Base-by-base conservation (phyloP, 805 yeast species). In the Zygosaccharomyces bisporus region DNA sequence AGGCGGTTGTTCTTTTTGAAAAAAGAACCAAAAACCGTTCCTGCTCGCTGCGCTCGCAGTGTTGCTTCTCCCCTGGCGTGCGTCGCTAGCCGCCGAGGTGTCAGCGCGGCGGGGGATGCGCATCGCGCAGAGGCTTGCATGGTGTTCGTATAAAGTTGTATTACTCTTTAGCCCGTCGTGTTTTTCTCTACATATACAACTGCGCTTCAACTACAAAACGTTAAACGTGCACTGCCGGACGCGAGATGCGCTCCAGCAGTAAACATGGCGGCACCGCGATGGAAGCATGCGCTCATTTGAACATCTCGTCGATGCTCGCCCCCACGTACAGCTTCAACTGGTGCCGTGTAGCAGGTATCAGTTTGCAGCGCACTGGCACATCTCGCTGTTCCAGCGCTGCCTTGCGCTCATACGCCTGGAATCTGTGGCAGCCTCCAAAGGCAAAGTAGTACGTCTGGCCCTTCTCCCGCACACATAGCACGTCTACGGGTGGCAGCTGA, bases 401-500 rank as follows among this genome's bases (percentile, higher is more conserved):
- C 13, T 60, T 44, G 31, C 73, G 66, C 45, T 86, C 93, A 58
- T 88, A 88, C 0, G 95, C 95, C 61, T 87, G 95, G 53, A 87
- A 83, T 50, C 96, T 66, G 59, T 87, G 96, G 59, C 96, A 87
- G 0, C 95, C 95, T 5, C 95, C 96, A 65, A 87, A 87, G 1
- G 90, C 95, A 64, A 85, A 86, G 57, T 82, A 86, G 60, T 74
- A 74, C 29, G 65, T 71, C 39, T 76, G 66, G 1, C 87, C 91
- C 6, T 74, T 61, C 33, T 83, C 83, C 34, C 81, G 70, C 2
- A 86, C 85, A 29, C 74, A 72, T 50, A 87, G 65, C 0, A 87
- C 88, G 62, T 87, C 96, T 12, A 88, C 74, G 1, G 95, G 91
- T 2, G 96, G 95, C 30, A 86, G 64, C 52, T 82, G 83, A 1